These are phyloP conservation scores for Pisolithus orientalis DNA, from an alignment of 768 basidiomycete species.

Conservation along the genomic window DNA sequence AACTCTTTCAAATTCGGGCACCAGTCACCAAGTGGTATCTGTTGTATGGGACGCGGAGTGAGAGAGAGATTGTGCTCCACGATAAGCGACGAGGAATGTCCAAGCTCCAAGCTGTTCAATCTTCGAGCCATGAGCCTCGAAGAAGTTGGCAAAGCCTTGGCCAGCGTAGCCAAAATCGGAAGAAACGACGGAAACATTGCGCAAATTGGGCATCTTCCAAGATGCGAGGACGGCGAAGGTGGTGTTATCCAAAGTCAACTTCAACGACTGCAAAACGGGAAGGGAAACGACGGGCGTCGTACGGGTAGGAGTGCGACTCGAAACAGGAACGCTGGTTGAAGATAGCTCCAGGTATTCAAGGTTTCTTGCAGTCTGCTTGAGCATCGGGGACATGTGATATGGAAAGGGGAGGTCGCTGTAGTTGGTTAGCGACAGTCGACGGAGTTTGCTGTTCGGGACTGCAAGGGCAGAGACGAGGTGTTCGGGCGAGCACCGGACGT, in stretches of 20 bases:
- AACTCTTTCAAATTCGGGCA: conserved; percentile 66
- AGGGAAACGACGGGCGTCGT: conserved; percentile 30
- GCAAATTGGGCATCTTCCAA: conserved; percentile 61
- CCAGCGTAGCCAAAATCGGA: conserved; percentile 69
- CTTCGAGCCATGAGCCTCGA: conserved; percentile 56
- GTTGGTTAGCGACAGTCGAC: conserved; percentile 63
- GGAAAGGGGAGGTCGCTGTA: conserved; percentile 61
- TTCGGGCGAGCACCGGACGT: conserved; percentile 45
- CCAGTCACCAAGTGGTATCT: conserved; percentile 55
- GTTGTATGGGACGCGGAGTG: conserved; percentile 28
- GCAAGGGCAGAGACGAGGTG: conserved; percentile 46
- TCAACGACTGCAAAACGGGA: conserved; percentile 63
- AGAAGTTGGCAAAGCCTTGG: conserved; percentile 58
- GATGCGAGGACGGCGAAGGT: conserved; percentile 61
- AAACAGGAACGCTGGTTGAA: conserved; percentile 44
- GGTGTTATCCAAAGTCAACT: conserved; percentile 64
- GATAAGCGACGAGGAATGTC: conserved; percentile 61
- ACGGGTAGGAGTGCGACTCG: conserved; percentile 19
- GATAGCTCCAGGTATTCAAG: conserved; percentile 68
- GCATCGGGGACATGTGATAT: conserved; percentile 47
- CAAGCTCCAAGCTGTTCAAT: conserved; percentile 64
- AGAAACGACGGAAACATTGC: conserved; percentile 60
- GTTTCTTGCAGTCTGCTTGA: conserved; percentile 43
- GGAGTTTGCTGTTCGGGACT: conserved; percentile 41
- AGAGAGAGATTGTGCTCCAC: conserved; percentile 64